Base-by-base conservation (phyloP, 2,329 filamentous ascomycete species). In the Colletotrichum noveboracense region DNA sequence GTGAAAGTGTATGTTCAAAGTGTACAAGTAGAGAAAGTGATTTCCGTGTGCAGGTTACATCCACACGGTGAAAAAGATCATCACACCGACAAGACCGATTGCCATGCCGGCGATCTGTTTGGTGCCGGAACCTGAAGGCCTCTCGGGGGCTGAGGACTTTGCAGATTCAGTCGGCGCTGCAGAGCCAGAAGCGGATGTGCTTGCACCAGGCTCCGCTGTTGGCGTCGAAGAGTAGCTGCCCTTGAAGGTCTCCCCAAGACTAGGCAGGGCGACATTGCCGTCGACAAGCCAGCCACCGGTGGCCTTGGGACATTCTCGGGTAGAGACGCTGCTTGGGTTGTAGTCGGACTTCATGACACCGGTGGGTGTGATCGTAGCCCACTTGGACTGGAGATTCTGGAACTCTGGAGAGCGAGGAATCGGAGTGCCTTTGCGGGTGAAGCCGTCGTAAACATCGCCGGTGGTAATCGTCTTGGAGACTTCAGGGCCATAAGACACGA, bases 401-500 rank as follows among this genome's bases (percentile, higher is more conserved):
- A 96, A 98, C 82, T 98, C 95, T 0, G 95, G 95, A 7, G 86
- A 86, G 32, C 95, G 87, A 0, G 95, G 94, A 0, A 89, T 94
- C 0, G 95, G 95, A 0, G 91, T 95, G 69, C 95, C 95, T 65
- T 90, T 90, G 78, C 94, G 91, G 0, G 91, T 90, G 84, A 89
- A 96, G 38, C 94, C 94, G 79, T 92, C 94, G 74, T 88, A 86
- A 64, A 93, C 85, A 16, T 89, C 87, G n/a, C 89, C 90, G 2
- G 88, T 87, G n/a, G 84, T 86, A 8, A 87, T 87, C 10, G 88
- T 84, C 26, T 88, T 85, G 43, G 88, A 88, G 13, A 88, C 89
- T n/a, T 87, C 84, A 5, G 90, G 86, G 1, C 94, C 94, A 82
- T 98, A 98, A 24, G 89, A 92, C 79, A 97, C 90, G 43, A 98